Base-by-base conservation (phyloP, 306 rosid species). In the Sechiopsis laciniata region DNA sequence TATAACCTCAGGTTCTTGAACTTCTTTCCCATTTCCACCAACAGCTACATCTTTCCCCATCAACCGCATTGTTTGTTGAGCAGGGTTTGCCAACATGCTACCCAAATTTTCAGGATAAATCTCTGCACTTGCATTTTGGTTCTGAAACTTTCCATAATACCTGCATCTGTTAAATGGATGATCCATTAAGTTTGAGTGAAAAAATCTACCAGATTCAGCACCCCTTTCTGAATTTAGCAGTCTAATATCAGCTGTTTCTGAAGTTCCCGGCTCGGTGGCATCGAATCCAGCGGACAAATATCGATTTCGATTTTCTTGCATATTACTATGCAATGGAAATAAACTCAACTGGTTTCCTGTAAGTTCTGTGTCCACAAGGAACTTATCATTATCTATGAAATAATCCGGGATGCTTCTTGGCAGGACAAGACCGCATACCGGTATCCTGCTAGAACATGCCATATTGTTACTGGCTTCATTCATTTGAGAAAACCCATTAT, bases 21-120 rank as follows among this genome's bases (percentile, higher is more conserved):
- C 64, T 74, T 79, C 92, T 80, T 78, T 79, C 84, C 84, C 84
- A 84, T 88, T 88, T 72, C 85, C 85, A 79, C 97, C 96, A 81
- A 95, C 83, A 13, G 97, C 85, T 80, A 95, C 96, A 87, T 95
- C 99, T 82, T 91, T 95, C 29, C 99, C 99, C 99, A 95, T 95
- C 85, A 95, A 83, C 70, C 99, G 89, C 95, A 95, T 86, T 21
- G 99, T 95, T 78, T 90, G 92, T 68, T 86, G 99, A 80, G 78
- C 73, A 75, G 87, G 76, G 81, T 78, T 78, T 13, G 3, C 73
- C 13, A 80, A 74, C 74, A 51, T 50, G 76, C 72, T 80, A 82
- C 81, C 82, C 42, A 86, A 87, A 74, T 77, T 71, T 75, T 90
- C 87, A 17, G 76, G 76, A 74, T 83, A 79, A 82, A 73, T 45